Evolutionary conservation across 305 asterid genomes (phyloP).

Genomic region (Fraxinus paxiana): DNA sequence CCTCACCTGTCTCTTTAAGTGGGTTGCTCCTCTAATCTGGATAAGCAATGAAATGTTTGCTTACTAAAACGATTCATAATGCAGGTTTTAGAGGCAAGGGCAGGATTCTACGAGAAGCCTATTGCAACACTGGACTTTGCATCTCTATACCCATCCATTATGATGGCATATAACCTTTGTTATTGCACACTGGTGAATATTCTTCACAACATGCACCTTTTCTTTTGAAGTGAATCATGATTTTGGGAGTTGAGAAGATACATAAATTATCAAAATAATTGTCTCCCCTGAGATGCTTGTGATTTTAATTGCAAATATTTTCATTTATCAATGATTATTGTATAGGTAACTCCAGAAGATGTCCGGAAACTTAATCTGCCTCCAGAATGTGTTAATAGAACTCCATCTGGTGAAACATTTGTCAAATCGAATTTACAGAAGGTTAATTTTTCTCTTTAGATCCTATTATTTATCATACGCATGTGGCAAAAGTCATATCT

Average conservation of each 20-base stretch:
- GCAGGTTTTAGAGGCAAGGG: slow-evolving; percentile 93
- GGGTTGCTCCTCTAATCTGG: slow-evolving; percentile 16
- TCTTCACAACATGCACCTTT: slow-evolving; percentile 10
- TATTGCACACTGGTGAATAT: slow-evolving; percentile 82
- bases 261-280: slow-evolving; percentile 1
- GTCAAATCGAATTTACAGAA: slow-evolving; percentile 83
- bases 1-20: slow-evolving; percentile 7
- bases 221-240: slow-evolving; percentile 3
- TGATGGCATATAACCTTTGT: slow-evolving; percentile 99
- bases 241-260: slow-evolving; percentile 7
- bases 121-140: slow-evolving; percentile 98
- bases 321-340: slow-evolving; percentile 24
- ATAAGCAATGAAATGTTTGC: slow-evolving; percentile 15
- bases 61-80: slow-evolving; percentile 18
- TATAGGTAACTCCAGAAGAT: slow-evolving; percentile 85
- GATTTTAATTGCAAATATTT: slow-evolving; percentile 11
- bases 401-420: slow-evolving; percentile 97
- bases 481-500: slow-evolving; percentile 8
- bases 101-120: slow-evolving; percentile 95
- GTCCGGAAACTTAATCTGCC: slow-evolving; percentile 71
- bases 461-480: slow-evolving; percentile 12
- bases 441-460: slow-evolving; percentile 38
- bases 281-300: slow-evolving; percentile 13
- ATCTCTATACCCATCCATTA: slow-evolving; percentile 93
- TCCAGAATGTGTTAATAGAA: slow-evolving; percentile 71